These are phyloP conservation scores for Phaffia tasmanica DNA, from an alignment of 768 basidiomycete species.

Conservation along the genomic window DNA sequence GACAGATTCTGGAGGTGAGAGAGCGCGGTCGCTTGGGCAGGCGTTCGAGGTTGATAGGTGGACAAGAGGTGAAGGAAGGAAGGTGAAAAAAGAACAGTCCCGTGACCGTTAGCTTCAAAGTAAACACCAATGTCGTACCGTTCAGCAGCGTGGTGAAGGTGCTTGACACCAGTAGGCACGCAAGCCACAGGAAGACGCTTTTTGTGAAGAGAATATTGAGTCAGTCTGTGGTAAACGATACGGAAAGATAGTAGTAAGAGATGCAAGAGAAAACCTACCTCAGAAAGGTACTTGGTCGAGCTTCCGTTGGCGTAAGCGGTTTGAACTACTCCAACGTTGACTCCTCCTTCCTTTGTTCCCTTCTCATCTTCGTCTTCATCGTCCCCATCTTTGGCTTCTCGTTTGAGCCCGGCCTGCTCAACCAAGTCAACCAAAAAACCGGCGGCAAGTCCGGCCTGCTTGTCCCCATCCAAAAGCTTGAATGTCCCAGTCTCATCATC, in stretches of 20 bases:
- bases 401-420: slow-evolving; percentile 60
- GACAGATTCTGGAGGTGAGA: slow-evolving; percentile 65
- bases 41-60: slow-evolving; percentile 60
- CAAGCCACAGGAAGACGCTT: slow-evolving; percentile 89
- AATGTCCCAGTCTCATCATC: slow-evolving; percentile 60
- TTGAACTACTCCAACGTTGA: slow-evolving; percentile 90
- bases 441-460: slow-evolving; percentile 87
- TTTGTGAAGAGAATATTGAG: slow-evolving; percentile 2
- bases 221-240: not conserved
- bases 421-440: slow-evolving; percentile 85
- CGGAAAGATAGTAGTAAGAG: not conserved
- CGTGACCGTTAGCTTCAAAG: slow-evolving; percentile 98
- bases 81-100: slow-evolving; percentile 87
- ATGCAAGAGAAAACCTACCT: slow-evolving; percentile 44
- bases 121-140: slow-evolving; percentile 93
- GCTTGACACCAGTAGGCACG: slow-evolving; percentile 92
- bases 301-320: slow-evolving; percentile 98
- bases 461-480: slow-evolving; percentile 93
- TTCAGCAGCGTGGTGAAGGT: slow-evolving; percentile 93
- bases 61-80: slow-evolving; percentile 54
- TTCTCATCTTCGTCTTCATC: slow-evolving; percentile 43
- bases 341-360: slow-evolving; percentile 43
- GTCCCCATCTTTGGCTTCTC: slow-evolving; percentile 43
- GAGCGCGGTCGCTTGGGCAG: slow-evolving; percentile 69
- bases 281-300: slow-evolving; percentile 80